Base-by-base conservation (phyloP, 768 basidiomycete species). In the Suillus subaureus region DNA sequence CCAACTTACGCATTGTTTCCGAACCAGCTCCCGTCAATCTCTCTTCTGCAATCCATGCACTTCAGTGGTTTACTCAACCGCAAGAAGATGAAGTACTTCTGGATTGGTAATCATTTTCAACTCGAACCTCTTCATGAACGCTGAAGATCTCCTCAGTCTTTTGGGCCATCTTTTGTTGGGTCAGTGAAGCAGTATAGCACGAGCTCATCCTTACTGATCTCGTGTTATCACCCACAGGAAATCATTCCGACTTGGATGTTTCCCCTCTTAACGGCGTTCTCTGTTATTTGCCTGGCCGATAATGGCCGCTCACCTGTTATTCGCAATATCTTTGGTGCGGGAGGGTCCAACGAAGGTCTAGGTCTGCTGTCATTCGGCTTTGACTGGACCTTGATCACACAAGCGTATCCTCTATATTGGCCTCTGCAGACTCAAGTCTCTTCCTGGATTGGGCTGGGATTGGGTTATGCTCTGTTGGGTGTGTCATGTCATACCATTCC, bases 1-100 rank as follows among this genome's bases (percentile, higher is more conserved):
- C 84, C 84, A 2, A 85, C 84, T 28, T 84, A 85, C 65, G 84
- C 84, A 1, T 82, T 87, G 67, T 86, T 83, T 71, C 85, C 85
- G 3, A 78, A 73, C 15, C 83, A 84, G 64, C 83, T 87, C 33
- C 83, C 85, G 2, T 78, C 82, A 13, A 84, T 86, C 42, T 83
- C 82, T 62, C 77, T 86, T 11, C 72, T 86, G 31, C 85, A 87
- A 69, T 83, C 81, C 65, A 72, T 87, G 66, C 85, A 87, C 67
- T 85, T 84, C 66, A 78, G 80, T 15, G 83, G 82, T 64, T 68
- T 81, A 1, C 78, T 87, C 23, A 87, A 85, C 69, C 76, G 75
- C 26, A 85, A 86, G 76, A 80, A 80, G 65, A 72, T 83, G 72
- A 80, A 75, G 42, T 84, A 83, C 73, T 86, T 87, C 75, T 87